Evolutionary conservation across 2,329 filamentous ascomycete genomes (phyloP).

Genomic region (Colletotrichum sidae): DNA sequence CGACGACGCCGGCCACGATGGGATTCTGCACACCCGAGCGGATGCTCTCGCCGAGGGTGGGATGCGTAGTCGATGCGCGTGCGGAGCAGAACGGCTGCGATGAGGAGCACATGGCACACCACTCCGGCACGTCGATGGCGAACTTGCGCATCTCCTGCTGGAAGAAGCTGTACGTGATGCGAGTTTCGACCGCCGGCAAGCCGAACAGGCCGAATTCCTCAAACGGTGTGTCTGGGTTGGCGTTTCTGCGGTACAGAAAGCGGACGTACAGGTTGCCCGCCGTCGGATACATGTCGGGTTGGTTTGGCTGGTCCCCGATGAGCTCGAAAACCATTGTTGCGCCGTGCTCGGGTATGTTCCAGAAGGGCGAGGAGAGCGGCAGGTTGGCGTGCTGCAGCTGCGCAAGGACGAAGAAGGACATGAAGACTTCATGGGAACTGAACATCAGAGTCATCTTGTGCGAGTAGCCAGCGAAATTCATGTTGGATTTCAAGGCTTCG

Average conservation of each 20-base stretch:
- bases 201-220: constrained; percentile 55
- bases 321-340: constrained; percentile 81
- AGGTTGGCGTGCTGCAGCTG: constrained; percentile 62
- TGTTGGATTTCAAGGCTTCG: constrained; percentile 54
- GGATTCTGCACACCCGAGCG: constrained; percentile 42
- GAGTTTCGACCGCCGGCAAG: constrained; percentile 45
- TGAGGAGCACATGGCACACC: constrained; percentile 58
- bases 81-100: constrained; percentile 53
- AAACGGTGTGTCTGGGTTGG: constrained; percentile 50
- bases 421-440: constrained; percentile 65
- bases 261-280: constrained; percentile 60
- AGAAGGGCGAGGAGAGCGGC: constrained; percentile 54
- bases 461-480: constrained; percentile 50
- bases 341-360: constrained; percentile 72
- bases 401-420: constrained; percentile 65
- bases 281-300: constrained; percentile 43
- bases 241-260: constrained; percentile 67
- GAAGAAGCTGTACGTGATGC: constrained; percentile 55
- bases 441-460: constrained; percentile 66
- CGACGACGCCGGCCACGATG: constrained; percentile 59
- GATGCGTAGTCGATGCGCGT: neutral
- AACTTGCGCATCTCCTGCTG: constrained; percentile 49
- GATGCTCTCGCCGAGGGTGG: constrained; percentile 5
- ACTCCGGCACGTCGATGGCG: constrained; percentile 49
- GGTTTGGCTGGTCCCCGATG: constrained; percentile 45